Conservation (phyloP, 352 stramenopile genomes). For the Thraustotheca clavata region DNA sequence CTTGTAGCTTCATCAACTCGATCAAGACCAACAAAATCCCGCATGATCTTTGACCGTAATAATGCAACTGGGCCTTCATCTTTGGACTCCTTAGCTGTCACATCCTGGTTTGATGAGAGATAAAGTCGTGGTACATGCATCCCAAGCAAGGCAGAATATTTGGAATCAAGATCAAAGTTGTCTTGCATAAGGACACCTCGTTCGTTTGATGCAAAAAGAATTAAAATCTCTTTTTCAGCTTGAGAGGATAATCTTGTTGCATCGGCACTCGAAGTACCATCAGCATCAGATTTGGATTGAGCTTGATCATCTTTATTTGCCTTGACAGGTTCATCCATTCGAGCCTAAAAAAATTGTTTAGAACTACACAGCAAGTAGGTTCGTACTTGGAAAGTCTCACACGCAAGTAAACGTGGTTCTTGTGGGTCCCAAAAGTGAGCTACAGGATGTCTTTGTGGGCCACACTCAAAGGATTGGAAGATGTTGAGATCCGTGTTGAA, state of each 20-base stretch:
- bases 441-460: constrained; percentile 48
- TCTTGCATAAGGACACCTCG: constrained; percentile 89
- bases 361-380: not conserved
- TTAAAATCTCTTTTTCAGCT: constrained; percentile 80
- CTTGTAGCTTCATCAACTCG: constrained; percentile 81
- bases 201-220: constrained; percentile 89
- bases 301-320: not conserved
- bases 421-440: constrained; percentile 86
- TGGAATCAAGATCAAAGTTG: constrained; percentile 75
- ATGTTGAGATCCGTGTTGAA: constrained; percentile 88
- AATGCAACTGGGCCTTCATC: constrained; percentile 32
- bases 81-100: constrained; percentile 22
- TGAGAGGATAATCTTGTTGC: constrained; percentile 17
- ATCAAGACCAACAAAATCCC: constrained; percentile 89
- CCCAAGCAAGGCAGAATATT: constrained; percentile 73
- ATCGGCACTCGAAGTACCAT: not conserved
- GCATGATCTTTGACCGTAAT: constrained; percentile 80
- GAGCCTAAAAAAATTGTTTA: not conserved
- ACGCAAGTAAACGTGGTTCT: constrained; percentile 82
- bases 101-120: constrained; percentile 28
- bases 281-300: not conserved
- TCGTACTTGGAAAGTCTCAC: constrained; percentile 41
- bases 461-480: constrained; percentile 87
- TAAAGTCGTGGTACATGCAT: constrained; percentile 79
- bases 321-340: constrained; percentile 6